Percentiles rank a stretch among this genome's conserved stretches.
Conservation (phyloP, 2,329 filamentous ascomycete species). For the Pseudopyrenochaeta lycopersici region DNA sequence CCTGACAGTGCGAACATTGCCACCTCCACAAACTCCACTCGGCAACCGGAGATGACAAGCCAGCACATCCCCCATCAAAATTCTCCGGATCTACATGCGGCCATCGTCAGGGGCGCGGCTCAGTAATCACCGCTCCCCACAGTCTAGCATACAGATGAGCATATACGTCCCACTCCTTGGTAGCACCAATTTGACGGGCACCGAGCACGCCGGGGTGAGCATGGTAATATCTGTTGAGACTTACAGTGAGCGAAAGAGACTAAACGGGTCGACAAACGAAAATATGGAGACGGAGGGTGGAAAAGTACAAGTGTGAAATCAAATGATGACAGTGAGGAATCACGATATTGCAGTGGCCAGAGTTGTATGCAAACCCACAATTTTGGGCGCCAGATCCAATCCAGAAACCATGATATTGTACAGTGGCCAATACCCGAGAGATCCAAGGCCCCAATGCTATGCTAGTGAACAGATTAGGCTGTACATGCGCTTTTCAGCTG, state of each 20-base stretch:
- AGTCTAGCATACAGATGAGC: neutral
- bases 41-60: constrained; percentile 31
- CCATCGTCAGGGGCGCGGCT: constrained; percentile 16
- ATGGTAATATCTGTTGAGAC: neutral
- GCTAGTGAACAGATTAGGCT: constrained; percentile 45
- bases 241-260: neutral
- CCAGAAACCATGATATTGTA: constrained; percentile 42
- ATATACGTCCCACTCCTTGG: neutral
- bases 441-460: constrained; percentile 51
- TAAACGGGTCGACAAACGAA: neutral
- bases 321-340: neutral
- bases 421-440: constrained; percentile 37
- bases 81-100: constrained; percentile 36
- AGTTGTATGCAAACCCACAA: constrained; percentile 30
- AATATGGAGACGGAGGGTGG: neutral
- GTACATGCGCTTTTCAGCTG: constrained; percentile 38
- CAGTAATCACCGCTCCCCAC: constrained; percentile 4
- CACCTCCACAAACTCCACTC: constrained; percentile 32
- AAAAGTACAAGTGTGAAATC: neutral
- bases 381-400: constrained; percentile 32
- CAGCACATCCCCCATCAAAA: constrained; percentile 32
- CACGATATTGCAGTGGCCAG: neutral
- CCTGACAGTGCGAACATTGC: constrained; percentile 6
- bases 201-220: neutral
- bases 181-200: neutral